Evolutionary conservation across 108 stramenopile species (phyloP), one percentile per base, ranked within the genome.

Genomic region (Fistulifera pelliculosa): DNA sequence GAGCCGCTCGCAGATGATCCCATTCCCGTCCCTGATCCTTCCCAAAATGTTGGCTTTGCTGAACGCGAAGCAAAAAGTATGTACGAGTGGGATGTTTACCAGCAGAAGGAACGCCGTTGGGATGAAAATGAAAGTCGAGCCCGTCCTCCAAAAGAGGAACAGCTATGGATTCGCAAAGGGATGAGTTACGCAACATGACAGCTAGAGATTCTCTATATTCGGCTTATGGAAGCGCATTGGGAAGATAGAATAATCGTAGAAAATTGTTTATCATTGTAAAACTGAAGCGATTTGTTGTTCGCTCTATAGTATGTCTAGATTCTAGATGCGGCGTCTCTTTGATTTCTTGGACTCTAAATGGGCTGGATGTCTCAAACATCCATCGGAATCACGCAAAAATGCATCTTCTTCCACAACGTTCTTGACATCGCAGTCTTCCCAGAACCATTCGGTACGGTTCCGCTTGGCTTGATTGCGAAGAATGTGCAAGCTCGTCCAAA

Each of bases 111-210:
- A 27, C 23, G 15, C 19, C 58, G 62, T 13, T 80, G 66, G 79
- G 71, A 70, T 43, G 71, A 55, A 49, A 85, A 72, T 60, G 83
- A 82, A 59, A 56, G 55, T 38, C 48, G 62, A 50, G 81, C 84
- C 0, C 72, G 90, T 8, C 90, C 90, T 19, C 66, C 85, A 5
- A 87, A 83, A 51, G 90, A 92, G 65, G 90, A 92, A 31, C 75
- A 74, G 0, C 42, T 92, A 5, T 92, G 90, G 90, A 41, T 87
- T 13, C 62, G 90, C 2, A 72, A 77, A 12, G 83, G 77, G 84
- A 92, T 49, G 74, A 76, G 54, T 35, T 41, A 18, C 41, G 52
- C 22, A 66, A 67, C 27, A 62, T 50, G 22, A 53, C 58, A 54
- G 49, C 68, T 58, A 61, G 56, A 39, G 43, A 59, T 62, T 35